Evolutionary conservation across 1,139 yeast genomes (phyloP).

Genomic region (Pichia sp.): DNA sequence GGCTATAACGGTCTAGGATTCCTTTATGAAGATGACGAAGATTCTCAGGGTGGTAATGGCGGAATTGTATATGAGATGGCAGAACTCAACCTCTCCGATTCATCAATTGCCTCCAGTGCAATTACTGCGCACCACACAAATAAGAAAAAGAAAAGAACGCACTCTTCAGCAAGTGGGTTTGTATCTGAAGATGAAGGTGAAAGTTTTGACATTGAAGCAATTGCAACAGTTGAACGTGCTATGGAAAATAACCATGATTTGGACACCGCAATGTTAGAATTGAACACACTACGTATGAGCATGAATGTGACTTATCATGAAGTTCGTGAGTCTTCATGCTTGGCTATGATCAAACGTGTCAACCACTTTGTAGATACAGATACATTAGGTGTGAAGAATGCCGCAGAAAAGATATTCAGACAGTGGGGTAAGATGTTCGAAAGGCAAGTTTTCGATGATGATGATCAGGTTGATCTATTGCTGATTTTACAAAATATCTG

Average conservation of each 20-base stretch:
- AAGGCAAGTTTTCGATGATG: slow-evolving; percentile 76
- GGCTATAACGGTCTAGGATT: slow-evolving; percentile 34
- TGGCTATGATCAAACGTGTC: slow-evolving; percentile 65
- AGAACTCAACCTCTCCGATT: slow-evolving; percentile 69
- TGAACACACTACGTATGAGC: slow-evolving; percentile 93
- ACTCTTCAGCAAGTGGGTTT: slow-evolving; percentile 40
- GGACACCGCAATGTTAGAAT: slow-evolving; percentile 87
- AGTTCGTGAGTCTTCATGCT: slow-evolving; percentile 76
- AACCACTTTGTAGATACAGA: slow-evolving; percentile 70
- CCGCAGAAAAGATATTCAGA: slow-evolving; percentile 66
- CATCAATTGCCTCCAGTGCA: slow-evolving; percentile 63
- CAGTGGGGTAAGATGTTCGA: slow-evolving; percentile 78
- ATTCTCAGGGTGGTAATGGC: slow-evolving; percentile 26
- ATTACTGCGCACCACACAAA: slow-evolving; percentile 35
- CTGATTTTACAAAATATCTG: slow-evolving; percentile 51
- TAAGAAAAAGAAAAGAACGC: slow-evolving; percentile 37
- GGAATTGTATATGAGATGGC: slow-evolving; percentile 58
- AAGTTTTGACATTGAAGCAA: slow-evolving; percentile 80
- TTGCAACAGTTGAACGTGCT: slow-evolving; percentile 90
- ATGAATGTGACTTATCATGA: slow-evolving; percentile 94
- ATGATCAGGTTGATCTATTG: slow-evolving; percentile 74
- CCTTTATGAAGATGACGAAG: slow-evolving; percentile 37
- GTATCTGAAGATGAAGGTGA: slow-evolving; percentile 56
- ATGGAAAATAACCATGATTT: slow-evolving; percentile 87
- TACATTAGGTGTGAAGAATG: slow-evolving; percentile 70